phyloP scores from a whole-genome alignment of 148 eudicot species.

The Pharnaceum exiguum region DNA sequence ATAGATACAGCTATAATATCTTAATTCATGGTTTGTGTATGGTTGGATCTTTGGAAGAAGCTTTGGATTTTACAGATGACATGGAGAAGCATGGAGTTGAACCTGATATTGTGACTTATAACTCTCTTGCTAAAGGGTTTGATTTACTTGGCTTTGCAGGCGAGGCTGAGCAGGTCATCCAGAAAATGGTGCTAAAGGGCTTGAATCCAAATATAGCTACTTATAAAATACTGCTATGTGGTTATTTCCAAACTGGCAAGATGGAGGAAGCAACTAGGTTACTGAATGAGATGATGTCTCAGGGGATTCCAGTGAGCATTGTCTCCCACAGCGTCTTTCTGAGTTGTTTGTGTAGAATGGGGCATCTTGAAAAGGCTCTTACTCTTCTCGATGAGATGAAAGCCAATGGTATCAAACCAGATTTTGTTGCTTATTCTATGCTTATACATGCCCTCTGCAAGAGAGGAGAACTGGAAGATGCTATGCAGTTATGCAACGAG shows the following conservation, averaged over 20 bases:
- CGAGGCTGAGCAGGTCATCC: slow-evolving; percentile 36
- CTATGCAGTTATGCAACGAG: slow-evolving; percentile 44
- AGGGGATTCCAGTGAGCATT: slow-evolving; percentile 43
- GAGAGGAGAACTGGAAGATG: slow-evolving; percentile 48
- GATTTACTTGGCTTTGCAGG: slow-evolving; percentile 46
- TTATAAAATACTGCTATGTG: slow-evolving; percentile 57
- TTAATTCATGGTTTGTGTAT: slow-evolving; percentile 70
- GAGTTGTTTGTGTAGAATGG: slow-evolving; percentile 58
- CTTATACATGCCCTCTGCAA: slow-evolving; percentile 72
- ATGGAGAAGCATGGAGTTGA: slow-evolving; percentile 73
- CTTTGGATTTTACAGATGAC: slow-evolving; percentile 46
- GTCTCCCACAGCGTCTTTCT: slow-evolving; percentile 50
- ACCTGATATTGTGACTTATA: slow-evolving; percentile 69
- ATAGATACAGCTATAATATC: slow-evolving; percentile 68
- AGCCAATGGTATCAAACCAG: slow-evolving; percentile 43
- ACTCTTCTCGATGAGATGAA: slow-evolving; percentile 53
- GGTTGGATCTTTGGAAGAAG: slow-evolving; percentile 74
- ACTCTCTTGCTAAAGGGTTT: slow-evolving; percentile 71
- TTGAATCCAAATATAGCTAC: slow-evolving; percentile 39
- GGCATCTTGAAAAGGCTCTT: slow-evolving; percentile 45
- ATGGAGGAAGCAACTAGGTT: slow-evolving; percentile 45
- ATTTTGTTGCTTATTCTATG: slow-evolving; percentile 53
- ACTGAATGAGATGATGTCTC: slow-evolving; percentile 56
- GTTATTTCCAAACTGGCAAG: slow-evolving; percentile 54
- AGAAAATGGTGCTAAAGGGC: slow-evolving; percentile 39